phyloP scores from a whole-genome alignment of 768 basidiomycete genomes.

The Candolleomyces aberdarensis region DNA sequence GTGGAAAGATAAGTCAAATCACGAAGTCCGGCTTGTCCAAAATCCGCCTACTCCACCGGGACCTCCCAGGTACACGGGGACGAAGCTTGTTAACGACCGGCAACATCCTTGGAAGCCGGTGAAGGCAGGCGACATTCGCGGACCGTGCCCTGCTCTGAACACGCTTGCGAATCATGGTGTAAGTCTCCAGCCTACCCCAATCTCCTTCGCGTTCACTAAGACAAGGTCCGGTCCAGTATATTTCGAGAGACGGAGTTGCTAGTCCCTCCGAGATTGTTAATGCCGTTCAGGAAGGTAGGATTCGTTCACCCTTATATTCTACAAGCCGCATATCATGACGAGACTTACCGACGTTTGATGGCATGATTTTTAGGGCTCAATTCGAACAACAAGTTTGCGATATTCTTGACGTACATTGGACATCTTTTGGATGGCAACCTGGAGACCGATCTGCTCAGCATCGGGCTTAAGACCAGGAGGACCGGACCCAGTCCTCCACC shows the following conservation, averaged over 20 bases:
- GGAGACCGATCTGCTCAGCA: conserved; percentile 15
- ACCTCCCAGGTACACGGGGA: conserved; percentile 8
- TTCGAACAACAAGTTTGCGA: conserved; percentile 11
- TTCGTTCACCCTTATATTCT: neutral
- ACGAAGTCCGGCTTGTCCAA: neutral
- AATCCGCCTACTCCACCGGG: conserved; percentile 6
- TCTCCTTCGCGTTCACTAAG: no score
- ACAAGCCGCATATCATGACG: neutral
- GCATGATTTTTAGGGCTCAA: conserved; percentile 10
- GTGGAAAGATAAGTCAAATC: conserved; percentile 7
- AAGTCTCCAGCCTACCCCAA: neutral
- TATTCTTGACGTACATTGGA: conserved; percentile 13
- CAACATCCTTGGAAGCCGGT: conserved; percentile 16
- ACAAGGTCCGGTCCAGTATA: conserved; percentile 1
- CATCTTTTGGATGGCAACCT: conserved; percentile 16
- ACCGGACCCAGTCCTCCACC: conserved; percentile 15
- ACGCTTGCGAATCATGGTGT: conserved; percentile 20
- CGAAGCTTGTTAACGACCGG: conserved; percentile 12
- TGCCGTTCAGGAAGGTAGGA: conserved; percentile 15
- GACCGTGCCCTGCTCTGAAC: conserved; percentile 19
- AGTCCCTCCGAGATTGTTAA: conserved; percentile 12
- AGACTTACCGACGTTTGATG: no score
- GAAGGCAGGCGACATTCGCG: conserved; percentile 12
- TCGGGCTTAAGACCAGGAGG: conserved; percentile 14
- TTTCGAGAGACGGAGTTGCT: conserved; percentile 13